These are phyloP conservation scores for Blumeria hordei DNA, from an alignment of 2,329 filamentous ascomycete species.

Conservation along the genomic window DNA sequence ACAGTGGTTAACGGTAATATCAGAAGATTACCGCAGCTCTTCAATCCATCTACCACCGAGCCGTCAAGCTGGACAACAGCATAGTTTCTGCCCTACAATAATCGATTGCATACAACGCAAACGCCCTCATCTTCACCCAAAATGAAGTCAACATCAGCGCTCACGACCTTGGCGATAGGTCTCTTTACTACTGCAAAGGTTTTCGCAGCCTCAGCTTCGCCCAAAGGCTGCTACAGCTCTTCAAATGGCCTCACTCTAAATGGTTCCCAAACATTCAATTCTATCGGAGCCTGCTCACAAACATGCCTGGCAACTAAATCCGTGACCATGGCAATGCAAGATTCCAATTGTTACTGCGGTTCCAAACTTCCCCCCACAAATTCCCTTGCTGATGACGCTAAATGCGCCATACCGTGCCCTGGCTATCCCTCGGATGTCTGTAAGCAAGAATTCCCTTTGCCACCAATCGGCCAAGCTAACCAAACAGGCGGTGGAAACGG, in stretches of 20 bases:
- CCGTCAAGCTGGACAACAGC: no score
- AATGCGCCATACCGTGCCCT: conserved; percentile 10
- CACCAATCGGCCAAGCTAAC: background rate
- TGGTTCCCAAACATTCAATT: conserved; percentile 10
- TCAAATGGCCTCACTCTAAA: conserved; percentile 9
- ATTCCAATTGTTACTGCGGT: conserved; percentile 13
- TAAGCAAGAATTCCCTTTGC: conserved; percentile 5
- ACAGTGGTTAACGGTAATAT: no score
- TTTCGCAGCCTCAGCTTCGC: background rate
- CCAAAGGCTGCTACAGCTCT: conserved; percentile 12
- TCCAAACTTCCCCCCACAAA: conserved; percentile 8
- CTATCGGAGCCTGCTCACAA: conserved; percentile 10
- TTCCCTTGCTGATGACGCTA: conserved; percentile 5
- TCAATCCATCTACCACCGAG: no score
- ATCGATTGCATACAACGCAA: no score
- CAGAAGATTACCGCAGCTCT: no score
- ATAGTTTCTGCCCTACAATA: no score
- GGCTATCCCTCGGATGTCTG: conserved; percentile 12
- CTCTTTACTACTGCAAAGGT: background rate
- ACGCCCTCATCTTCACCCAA: no score
- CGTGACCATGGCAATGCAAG: conserved; percentile 10
- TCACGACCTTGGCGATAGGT: no score
- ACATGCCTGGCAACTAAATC: conserved; percentile 6
- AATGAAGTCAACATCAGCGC: no score
- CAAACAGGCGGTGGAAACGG: conserved; percentile 10